Evolutionary conservation across 2,329 filamentous ascomycete species (phyloP).

Genomic region (Colletotrichum euphorbiae): DNA sequence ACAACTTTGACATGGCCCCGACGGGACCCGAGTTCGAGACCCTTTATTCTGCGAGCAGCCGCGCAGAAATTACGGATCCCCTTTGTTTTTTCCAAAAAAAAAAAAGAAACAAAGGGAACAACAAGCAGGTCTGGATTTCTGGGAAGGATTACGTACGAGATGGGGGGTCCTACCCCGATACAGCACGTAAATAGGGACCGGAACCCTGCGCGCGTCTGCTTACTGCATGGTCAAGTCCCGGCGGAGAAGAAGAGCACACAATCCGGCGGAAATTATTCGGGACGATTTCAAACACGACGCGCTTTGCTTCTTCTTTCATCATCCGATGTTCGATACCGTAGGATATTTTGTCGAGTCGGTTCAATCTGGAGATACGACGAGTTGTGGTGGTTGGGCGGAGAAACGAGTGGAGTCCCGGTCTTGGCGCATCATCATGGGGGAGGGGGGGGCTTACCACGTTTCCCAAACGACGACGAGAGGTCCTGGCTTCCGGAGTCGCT

Average conservation of each 20-base stretch:
- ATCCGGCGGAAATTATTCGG: neutral
- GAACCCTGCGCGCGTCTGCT: no score
- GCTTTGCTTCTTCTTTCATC: slow-evolving; percentile 19
- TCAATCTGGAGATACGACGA: slow-evolving; percentile 28
- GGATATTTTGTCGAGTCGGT: slow-evolving; percentile 28
- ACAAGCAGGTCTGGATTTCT: slow-evolving; percentile 25
- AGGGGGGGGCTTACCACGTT: neutral
- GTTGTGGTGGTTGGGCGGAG: slow-evolving; percentile 1
- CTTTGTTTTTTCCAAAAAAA: neutral
- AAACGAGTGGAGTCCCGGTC: no score
- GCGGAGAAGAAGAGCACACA: neutral
- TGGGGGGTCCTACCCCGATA: slow-evolving; percentile 1
- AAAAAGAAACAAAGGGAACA: slow-evolving; percentile 32
- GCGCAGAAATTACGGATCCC: neutral
- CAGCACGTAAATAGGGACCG: no score
- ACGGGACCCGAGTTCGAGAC: no score
- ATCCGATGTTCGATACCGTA: slow-evolving; percentile 14
- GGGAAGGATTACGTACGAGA: slow-evolving; percentile 38
- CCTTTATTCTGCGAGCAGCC: neutral
- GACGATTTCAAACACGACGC: neutral
- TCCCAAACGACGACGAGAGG: slow-evolving; percentile 18
- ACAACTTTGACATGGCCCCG: no score
- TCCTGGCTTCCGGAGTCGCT: slow-evolving; percentile 32
- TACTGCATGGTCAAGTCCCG: no score
- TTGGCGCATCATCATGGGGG: no score